Base-by-base conservation (phyloP, 306 rosid genomes). In the Fragaria nilgerrensis region DNA sequence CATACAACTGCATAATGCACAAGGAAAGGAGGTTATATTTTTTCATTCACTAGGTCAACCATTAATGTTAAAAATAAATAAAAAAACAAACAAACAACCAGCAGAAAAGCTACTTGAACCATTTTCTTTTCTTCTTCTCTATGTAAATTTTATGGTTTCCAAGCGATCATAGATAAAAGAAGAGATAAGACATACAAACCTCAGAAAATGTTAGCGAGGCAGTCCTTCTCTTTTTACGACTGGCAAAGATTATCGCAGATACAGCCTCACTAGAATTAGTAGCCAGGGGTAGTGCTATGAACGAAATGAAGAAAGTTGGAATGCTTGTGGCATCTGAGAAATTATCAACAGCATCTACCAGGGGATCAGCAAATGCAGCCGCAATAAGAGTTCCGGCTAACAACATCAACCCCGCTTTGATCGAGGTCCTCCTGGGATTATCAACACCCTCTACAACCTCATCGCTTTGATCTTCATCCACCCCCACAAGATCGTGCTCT, bases 261-360 rank as follows among this genome's bases (percentile, higher is more conserved):
- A 96, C 97, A 22, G 98, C 87, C 83, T 92, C 99, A 70, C 99
- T 96, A 19, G 99, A 92, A 45, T 75, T 75, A 22, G 99, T 96
- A 76, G 98, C 98, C 69, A 96, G 79, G 74, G 99, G 99, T 15
- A 96, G 89, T 7, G 75, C 89, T 41, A 96, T 92, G 83, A 96
- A 96, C 1, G 99, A 96, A 85, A 96, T 91, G 86, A 96, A 96
- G 92, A 96, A 96, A 22, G 97, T 91, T 9, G 99, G 99, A 88
- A 96, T 96, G 59, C 81, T 76, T 4, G 98, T 91, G 74, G 99
- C 99, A 43, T 80, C 86, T 29, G 99, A 96, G 67, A 96, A 96
- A 84, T 93, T 86, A 85, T 96, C 90, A 12, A 96, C 99, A 8
- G 79, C 96, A 68, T 93, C 99, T 65, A 96, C 99, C 76, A 96